Evolutionary conservation across 2,329 filamentous ascomycete species (phyloP).

Genomic region (Blastomyces emzantsi): DNA sequence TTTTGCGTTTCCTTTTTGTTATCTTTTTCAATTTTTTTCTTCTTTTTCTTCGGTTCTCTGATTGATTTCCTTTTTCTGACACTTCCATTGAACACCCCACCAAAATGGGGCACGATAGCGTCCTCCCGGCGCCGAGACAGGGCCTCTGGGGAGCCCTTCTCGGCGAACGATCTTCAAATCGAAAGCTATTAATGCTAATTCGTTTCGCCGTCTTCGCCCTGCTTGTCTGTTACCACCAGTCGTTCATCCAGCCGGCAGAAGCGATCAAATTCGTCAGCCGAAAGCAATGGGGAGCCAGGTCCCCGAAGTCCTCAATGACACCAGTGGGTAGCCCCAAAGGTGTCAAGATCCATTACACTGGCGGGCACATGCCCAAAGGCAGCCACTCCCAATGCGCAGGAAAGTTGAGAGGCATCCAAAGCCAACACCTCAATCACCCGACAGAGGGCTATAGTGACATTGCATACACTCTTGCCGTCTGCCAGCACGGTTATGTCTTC

Average conservation of each 20-base stretch:
- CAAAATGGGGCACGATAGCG: conserved; percentile 1
- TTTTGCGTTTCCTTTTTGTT: neutral
- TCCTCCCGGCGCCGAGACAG: neutral
- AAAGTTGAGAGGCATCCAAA: conserved; percentile 4
- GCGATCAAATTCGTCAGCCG: conserved; percentile 10
- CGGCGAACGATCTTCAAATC: neutral
- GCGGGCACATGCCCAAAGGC: neutral
- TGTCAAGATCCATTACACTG: conserved; percentile 11
- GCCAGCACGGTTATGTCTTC: conserved; percentile 11
- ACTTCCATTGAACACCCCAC: neutral
- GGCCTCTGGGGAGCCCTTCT: neutral
- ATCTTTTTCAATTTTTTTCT: neutral
- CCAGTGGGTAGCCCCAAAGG: neutral
- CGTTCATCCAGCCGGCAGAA: conserved; percentile 5
- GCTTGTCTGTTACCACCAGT: conserved; percentile 2
- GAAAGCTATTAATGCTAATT: conserved; percentile 4
- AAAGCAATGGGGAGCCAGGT: conserved; percentile 6
- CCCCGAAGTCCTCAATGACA: neutral
- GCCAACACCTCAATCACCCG: conserved; percentile 2
- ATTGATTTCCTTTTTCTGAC: neutral
- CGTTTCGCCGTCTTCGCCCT: conserved; percentile 7
- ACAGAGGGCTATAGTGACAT: conserved; percentile 7
- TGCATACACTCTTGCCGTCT: conserved; percentile 11
- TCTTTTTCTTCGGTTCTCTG: neutral
- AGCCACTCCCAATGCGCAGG: conserved; percentile 8